phyloP scores from a whole-genome alignment of 176 grass and related monocot species.

The Rhynchospora pubera region DNA sequence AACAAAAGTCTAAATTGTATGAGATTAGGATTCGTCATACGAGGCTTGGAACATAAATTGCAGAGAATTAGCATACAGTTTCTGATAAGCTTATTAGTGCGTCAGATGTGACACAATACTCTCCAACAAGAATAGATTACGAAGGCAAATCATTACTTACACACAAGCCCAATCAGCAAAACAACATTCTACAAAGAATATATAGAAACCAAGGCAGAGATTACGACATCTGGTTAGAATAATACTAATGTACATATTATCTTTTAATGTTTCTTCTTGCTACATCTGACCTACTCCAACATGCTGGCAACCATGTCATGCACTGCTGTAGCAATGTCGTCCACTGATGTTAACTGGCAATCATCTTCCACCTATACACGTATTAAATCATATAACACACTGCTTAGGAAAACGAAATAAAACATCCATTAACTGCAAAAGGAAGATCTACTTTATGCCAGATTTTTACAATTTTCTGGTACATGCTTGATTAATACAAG shows the following conservation, averaged over 20 bases:
- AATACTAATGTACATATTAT: slow-evolving; percentile 23
- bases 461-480: neutral
- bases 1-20: neutral
- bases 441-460: neutral
- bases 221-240: slow-evolving; percentile 5
- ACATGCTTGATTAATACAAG: neutral
- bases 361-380: slow-evolving; percentile 28
- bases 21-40: neutral
- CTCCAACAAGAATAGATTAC: neutral
- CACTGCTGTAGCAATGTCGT: slow-evolving; percentile 31
- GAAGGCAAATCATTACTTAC: slow-evolving; percentile 20
- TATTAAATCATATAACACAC: neutral
- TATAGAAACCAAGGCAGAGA: slow-evolving; percentile 15
- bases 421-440: neutral
- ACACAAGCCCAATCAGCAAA: slow-evolving; percentile 15
- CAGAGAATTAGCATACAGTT: neutral
- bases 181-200: slow-evolving; percentile 26
- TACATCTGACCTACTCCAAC: slow-evolving; percentile 2
- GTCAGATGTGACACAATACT: neutral
- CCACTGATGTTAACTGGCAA: slow-evolving; percentile 30
- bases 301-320: slow-evolving; percentile 24
- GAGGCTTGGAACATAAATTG: neutral
- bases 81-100: no score
- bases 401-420: neutral
- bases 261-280: slow-evolving; percentile 10